Evolutionary conservation across 148 eudicot genomes (phyloP).

Genomic region (Limonium bicolor): DNA sequence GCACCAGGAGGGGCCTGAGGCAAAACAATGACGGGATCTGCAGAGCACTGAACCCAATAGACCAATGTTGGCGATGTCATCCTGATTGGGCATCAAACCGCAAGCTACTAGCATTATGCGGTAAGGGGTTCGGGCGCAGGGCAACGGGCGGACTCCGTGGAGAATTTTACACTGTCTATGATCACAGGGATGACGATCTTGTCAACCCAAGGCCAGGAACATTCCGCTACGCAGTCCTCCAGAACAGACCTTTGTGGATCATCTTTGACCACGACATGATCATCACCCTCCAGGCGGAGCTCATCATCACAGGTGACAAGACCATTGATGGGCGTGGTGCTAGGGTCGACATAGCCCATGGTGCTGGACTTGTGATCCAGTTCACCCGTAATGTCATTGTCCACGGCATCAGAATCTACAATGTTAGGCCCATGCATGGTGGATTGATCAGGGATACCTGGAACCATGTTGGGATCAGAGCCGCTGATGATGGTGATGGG

Average conservation of each 20-base stretch:
- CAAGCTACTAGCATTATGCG: slow-evolving; percentile 32
- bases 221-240: slow-evolving; percentile 58
- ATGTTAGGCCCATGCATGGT: slow-evolving; percentile 16
- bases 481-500: slow-evolving; percentile 54
- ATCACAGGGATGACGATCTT: slow-evolving; percentile 27
- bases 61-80: slow-evolving; percentile 59
- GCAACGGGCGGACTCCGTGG: slow-evolving; percentile 50
- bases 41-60: slow-evolving; percentile 54
- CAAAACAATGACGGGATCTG: slow-evolving; percentile 21
- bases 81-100: slow-evolving; percentile 40
- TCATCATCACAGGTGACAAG: slow-evolving; percentile 45
- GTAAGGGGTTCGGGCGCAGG: slow-evolving; percentile 41
- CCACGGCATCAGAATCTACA: slow-evolving; percentile 34
- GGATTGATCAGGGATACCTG: slow-evolving; percentile 37
- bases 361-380: slow-evolving; percentile 62
- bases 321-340: slow-evolving; percentile 77
- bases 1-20: slow-evolving; percentile 26
- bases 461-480: slow-evolving; percentile 34
- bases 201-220: slow-evolving; percentile 53
- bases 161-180: slow-evolving; percentile 27
- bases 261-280: slow-evolving; percentile 32
- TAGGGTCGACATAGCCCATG: slow-evolving; percentile 33
- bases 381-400: slow-evolving; percentile 44
- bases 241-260: slow-evolving; percentile 57
- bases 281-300: slow-evolving; percentile 40